Percentiles rank a stretch among this genome's conserved stretches.
phyloP scores from a whole-genome alignment of 2,329 filamentous ascomycete species.

The Fusarium chaquense region DNA sequence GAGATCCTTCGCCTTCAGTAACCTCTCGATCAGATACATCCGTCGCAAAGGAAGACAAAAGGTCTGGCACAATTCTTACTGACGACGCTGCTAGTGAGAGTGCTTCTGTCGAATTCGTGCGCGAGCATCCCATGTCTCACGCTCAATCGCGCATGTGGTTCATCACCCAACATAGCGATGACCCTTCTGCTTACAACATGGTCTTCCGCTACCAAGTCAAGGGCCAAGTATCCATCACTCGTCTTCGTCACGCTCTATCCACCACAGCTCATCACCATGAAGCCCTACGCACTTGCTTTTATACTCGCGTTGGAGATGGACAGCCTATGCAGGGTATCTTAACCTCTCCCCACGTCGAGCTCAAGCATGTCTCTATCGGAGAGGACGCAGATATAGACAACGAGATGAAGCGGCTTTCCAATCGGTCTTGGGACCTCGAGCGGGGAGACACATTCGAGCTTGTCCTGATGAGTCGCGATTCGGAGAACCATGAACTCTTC shows the following conservation, averaged over 20 bases:
- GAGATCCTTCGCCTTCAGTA: not conserved
- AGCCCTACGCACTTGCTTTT: not conserved
- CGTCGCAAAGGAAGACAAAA: not conserved
- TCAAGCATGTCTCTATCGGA: not conserved
- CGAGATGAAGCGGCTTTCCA: not conserved
- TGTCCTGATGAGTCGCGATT: not conserved
- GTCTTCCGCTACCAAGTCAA: not conserved
- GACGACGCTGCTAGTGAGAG: not conserved
- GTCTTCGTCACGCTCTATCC: not conserved
- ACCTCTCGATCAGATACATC: not conserved
- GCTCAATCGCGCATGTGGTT: conserved; percentile 4
- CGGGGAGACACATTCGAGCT: not conserved
- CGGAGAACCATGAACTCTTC: not conserved
- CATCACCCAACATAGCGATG: not conserved
- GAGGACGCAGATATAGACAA: not conserved
- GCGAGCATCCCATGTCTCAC: not conserved
- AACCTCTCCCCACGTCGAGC: not conserved
- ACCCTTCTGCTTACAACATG: not conserved
- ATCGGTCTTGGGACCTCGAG: not conserved
- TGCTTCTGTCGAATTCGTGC: not conserved
- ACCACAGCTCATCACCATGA: not conserved
- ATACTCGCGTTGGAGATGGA: not conserved
- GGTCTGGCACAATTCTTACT: not conserved
- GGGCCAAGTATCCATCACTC: not conserved
- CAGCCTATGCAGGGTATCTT: conserved; percentile 1